Base-by-base conservation (phyloP, 1,284 basidiomycete species). In the Hemileia vastatrix region DNA sequence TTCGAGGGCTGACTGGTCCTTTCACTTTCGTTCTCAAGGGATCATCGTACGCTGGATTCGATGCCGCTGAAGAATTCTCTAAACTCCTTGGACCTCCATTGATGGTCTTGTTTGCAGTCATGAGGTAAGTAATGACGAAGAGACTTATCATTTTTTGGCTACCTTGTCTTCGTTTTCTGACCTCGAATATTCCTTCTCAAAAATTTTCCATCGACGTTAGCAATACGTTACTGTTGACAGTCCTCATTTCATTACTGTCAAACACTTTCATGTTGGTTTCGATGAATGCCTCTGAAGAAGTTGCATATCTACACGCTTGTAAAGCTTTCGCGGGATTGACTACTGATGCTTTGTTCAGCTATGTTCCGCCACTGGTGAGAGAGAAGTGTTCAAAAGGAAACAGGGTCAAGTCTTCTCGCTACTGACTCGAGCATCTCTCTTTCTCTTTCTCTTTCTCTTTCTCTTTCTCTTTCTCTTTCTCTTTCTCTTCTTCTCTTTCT, bases 191-290 rank as follows among this genome's bases (percentile, higher is more conserved):
- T n/a, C n/a, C n/a, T n/a, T n/a, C n/a, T n/a, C n/a, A 67, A 63
- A 66, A 88, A 50, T 83, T 82, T 2, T 92, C 90, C 71, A 88
- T 88, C 4, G 88, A 88, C 74, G 72, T 93, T 67, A 90, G 87
- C 68, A 94, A 93, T 70, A 94, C 91, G 0, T 78, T 90, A 21
- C 79, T 90, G 15, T 78, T 90, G 23, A 90, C 88, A 13, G 71
- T 78, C 51, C 69, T 75, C 51, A 68, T 79, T 85, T 90, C 79
- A 4, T 92, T 95, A 52, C 80, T 96, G 19, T 90, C 90, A 6
- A 88, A 95, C 74, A 96, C 92, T 0, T 96, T 95, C 75, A 84
- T 90, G 0, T 88, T 83, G 18, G 90, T 95, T 70, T 92, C 86
- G 66, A 86, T 89, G 68, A 92, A 95, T 77, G 92, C 92, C 18